These are phyloP conservation scores for Phyllosticta citribraziliensis DNA, from an alignment of 2,329 filamentous ascomycete species.

Conservation along the genomic window DNA sequence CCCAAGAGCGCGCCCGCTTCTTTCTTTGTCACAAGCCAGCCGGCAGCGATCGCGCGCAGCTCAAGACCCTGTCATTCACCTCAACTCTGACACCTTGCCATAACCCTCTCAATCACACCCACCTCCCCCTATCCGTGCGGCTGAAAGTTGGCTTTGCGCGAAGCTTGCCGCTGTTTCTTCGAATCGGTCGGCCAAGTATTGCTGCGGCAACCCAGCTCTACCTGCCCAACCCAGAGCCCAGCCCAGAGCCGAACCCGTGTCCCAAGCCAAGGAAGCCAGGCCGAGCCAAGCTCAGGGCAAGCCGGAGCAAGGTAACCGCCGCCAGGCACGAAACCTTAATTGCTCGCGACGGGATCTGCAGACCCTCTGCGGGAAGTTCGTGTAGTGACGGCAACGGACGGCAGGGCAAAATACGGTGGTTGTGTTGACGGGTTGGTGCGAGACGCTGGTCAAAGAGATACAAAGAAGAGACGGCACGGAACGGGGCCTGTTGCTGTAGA, in stretches of 20 bases:
- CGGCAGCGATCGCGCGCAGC: not conserved
- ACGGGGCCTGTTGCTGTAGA: not conserved
- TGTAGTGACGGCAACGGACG: not conserved
- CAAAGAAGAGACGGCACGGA: not conserved
- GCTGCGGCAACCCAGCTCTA: not conserved
- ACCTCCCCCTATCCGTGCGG: not conserved
- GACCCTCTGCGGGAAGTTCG: not conserved
- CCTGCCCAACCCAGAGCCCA: not conserved
- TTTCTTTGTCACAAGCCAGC: not conserved
- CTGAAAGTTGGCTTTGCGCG: not conserved
- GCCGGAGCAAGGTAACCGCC: not conserved
- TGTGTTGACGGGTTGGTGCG: not conserved
- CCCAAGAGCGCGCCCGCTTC: not conserved
- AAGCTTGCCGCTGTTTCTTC: not conserved
- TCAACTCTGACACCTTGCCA: not conserved
- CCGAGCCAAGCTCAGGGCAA: not conserved
- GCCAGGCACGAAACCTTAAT: not conserved
- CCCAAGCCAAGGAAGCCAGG: not conserved
- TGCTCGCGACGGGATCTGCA: not conserved
- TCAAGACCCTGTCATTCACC: not conserved
- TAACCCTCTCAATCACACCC: not conserved
- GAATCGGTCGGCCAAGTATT: not conserved
- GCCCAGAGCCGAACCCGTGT: not conserved
- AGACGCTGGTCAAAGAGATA: not conserved
- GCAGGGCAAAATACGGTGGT: not conserved